phyloP scores from a whole-genome alignment of 2,329 filamentous ascomycete genomes.

The Ceratocystiopsis minuta region DNA sequence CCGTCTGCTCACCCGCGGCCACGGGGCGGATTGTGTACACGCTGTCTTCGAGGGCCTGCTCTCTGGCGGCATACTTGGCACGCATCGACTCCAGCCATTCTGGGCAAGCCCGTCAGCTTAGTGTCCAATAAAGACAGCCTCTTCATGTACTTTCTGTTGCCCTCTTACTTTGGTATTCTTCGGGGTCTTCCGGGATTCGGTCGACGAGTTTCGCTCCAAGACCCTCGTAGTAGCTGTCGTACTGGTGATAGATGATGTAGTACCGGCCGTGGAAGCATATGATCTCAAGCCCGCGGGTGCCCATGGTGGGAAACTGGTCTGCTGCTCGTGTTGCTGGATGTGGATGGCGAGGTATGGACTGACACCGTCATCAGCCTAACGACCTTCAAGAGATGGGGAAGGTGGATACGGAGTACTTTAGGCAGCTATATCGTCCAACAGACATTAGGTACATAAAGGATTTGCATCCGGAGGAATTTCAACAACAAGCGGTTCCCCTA shows the following conservation, averaged over 20 bases:
- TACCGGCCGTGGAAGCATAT: conserved; percentile 1
- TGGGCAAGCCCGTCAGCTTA: neutral
- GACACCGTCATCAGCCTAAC: no score
- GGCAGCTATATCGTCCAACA: no score
- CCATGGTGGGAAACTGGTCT: neutral
- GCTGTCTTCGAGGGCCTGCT: neutral
- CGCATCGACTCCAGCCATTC: conserved; percentile 1
- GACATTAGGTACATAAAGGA: no score
- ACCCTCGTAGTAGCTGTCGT: neutral
- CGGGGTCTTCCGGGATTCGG: neutral
- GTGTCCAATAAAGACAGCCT: neutral
- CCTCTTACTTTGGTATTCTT: neutral
- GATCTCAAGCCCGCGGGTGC: neutral
- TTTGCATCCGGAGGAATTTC: no score
- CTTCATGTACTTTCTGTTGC: neutral
- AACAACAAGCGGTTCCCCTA: no score
- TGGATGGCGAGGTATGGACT: no score
- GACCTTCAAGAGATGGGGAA: no score
- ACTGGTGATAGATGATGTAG: neutral
- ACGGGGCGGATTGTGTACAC: neutral
- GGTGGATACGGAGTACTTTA: no score
- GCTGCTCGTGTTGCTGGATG: neutral
- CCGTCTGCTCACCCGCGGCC: neutral
- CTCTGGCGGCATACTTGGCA: neutral
- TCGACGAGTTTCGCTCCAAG: neutral